Base-by-base conservation (phyloP, 208 protist genomes). In the Acanthamoeba castellanii region DNA sequence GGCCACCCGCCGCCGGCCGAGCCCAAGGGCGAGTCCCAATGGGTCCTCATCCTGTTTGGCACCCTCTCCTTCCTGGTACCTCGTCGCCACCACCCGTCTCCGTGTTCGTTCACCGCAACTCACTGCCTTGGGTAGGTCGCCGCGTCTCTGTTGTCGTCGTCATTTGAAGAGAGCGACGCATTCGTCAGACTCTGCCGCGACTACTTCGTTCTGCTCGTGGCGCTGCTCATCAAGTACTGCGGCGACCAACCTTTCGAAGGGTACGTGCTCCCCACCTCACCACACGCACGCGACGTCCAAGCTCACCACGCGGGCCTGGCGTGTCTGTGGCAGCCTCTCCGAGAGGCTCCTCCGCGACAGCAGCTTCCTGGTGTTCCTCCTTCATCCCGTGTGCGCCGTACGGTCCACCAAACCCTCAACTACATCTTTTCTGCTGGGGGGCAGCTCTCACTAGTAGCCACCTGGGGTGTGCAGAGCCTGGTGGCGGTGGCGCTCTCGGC, bases 301-400 rank as follows among this genome's bases (percentile, higher is more conserved):
- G 1, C 66, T 72, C 22, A 72, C 66, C 66, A 37, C 11, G 55
- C 16, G 16, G 55, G 20, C 4, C 16, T 59, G 11, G 7, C 6
- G 37, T 27, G 16, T n/a, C 16, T 34, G 1, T n/a, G 18, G 25
- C 18, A 30, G 61, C 27, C 13, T 68, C 8, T 0, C 25, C 25
- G 70, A 81, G 32, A 37, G 37, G 13, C 32, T 32, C 27, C 30
- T 81, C 70, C 70, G 70, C 70, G 70, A 81, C 8, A 81, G 70
- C 32, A 45, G 70, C 70, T 81, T 81, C 37, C 70, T 81, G 13
- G 70, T 81, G 34, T 81, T 81, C 32, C 25, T 81, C 1, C 30
- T 81, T 9, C 70, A 81, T 81, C 70, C 70, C 70, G n/a, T 81
- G 22, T 74, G 25, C 25, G 32, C 66, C n/a, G 66, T 74, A 34